A percentile compares a stretch with the other conserved stretches of the same genome.
phyloP scores from a whole-genome alignment of 768 basidiomycete genomes.

The Astraeus odoratus region DNA sequence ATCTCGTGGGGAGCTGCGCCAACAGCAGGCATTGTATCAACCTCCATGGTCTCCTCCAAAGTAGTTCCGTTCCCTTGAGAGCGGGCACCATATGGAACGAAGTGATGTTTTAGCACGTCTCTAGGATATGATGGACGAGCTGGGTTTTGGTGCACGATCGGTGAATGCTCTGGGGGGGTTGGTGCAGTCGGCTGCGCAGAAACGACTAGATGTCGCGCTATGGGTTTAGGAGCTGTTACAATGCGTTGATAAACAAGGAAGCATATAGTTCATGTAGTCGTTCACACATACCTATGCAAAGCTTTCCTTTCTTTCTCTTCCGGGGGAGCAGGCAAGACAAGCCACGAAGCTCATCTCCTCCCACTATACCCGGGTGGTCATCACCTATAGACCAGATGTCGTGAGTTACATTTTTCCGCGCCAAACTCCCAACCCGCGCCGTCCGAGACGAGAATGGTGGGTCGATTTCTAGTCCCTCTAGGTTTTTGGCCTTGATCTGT shows the following conservation, averaged over 20 bases:
- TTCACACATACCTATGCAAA: slow-evolving; percentile 52
- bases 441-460: slow-evolving; percentile 34
- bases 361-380: slow-evolving; percentile 27
- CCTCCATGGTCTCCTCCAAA: slow-evolving; percentile 16
- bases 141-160: slow-evolving; percentile 38
- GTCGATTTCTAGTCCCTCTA: slow-evolving; percentile 47
- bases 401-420: slow-evolving; percentile 47
- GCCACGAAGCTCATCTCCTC: slow-evolving; percentile 58
- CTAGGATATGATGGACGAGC: slow-evolving; percentile 51
- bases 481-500: slow-evolving; percentile 61
- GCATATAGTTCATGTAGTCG: slow-evolving; percentile 30
- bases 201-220: slow-evolving; percentile 53
- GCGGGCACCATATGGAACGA: slow-evolving; percentile 55
- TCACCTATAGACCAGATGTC: slow-evolving; percentile 62
- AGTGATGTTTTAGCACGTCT: slow-evolving; percentile 56
- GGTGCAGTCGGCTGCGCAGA: slow-evolving; percentile 38
- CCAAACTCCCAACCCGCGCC: slow-evolving; percentile 41
- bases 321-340: slow-evolving; percentile 62
- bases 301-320: slow-evolving; percentile 48
- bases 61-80: not conserved
- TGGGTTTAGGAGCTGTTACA: slow-evolving; percentile 51
- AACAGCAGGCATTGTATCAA: slow-evolving; percentile 17
- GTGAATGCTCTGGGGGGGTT: slow-evolving; percentile 12
- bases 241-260: not conserved
- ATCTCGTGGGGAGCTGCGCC: not conserved